Evolutionary conservation across 1,139 yeast species (phyloP).

Genomic region (Waltiozyma sp.): DNA sequence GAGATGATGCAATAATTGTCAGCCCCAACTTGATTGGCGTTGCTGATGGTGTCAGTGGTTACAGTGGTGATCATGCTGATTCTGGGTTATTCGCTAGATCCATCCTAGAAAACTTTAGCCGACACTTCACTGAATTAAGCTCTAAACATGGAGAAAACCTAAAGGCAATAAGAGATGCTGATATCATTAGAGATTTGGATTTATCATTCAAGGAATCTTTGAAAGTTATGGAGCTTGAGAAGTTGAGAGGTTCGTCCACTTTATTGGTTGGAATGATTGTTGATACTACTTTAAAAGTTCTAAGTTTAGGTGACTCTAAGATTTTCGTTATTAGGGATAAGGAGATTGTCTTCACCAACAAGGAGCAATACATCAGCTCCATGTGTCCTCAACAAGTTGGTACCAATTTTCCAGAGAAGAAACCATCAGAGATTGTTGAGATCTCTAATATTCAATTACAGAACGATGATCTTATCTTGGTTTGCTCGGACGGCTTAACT

Average conservation of each 20-base stretch:
- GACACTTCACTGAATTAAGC: constrained; percentile 27
- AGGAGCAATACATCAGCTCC: constrained; percentile 36
- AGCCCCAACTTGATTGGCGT: constrained; percentile 45
- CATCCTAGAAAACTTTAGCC: constrained; percentile 40
- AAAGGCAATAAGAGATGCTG: constrained; percentile 5
- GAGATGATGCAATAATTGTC: constrained; percentile 54
- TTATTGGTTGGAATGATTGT: constrained; percentile 39
- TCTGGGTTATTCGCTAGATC: constrained; percentile 47
- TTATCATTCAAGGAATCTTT: constrained; percentile 41
- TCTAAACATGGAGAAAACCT: constrained; percentile 10
- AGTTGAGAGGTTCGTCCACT: constrained; percentile 43
- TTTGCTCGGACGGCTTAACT: constrained; percentile 46
- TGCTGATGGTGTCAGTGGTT: constrained; percentile 55
- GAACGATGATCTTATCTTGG: constrained; percentile 32
- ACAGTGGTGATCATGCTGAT: constrained; percentile 37
- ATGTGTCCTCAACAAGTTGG: constrained; percentile 50
- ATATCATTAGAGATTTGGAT: constrained; percentile 26
- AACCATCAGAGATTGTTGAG: constrained; percentile 44
- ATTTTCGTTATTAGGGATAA: constrained; percentile 40
- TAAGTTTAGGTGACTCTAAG: constrained; percentile 48
- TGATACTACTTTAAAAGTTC: constrained; percentile 33
- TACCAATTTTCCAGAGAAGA: constrained; percentile 29
- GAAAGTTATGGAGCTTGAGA: constrained; percentile 41
- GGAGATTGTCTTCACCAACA: constrained; percentile 32
- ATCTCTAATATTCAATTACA: constrained; percentile 32